Conservation (phyloP, 176 grass and related monocot genomes). For the Bothriochloa decipiens region DNA sequence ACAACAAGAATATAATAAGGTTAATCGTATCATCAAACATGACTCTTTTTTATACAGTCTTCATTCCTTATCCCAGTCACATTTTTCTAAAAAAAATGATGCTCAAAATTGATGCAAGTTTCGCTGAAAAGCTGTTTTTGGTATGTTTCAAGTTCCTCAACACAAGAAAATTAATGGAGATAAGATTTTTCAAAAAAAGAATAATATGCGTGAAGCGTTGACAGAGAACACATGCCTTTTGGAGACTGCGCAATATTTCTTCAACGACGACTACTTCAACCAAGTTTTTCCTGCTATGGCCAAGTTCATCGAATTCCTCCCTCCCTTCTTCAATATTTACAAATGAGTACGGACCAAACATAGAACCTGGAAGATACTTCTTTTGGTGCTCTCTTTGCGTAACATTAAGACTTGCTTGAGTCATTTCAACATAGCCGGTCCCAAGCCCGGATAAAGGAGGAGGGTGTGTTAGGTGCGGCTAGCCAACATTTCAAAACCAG, state of each 20-base stretch:
- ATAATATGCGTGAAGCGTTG: neutral
- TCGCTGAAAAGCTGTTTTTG: neutral
- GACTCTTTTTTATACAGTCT: neutral
- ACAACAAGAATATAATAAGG: neutral
- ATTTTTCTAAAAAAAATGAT: slow-evolving; percentile 8
- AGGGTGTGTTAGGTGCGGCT: no score
- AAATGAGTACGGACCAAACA: slow-evolving; percentile 80
- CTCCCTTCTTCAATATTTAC: slow-evolving; percentile 60
- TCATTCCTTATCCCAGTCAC: neutral
- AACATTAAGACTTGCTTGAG: slow-evolving; percentile 74
- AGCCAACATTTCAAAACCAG: no score
- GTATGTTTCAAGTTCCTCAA: neutral
- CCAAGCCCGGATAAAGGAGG: no score
- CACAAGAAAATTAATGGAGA: neutral
- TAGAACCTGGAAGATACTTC: slow-evolving; percentile 53
- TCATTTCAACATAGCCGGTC: no score
- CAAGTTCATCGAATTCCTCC: slow-evolving; percentile 52
- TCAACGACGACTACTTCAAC: slow-evolving; percentile 58
- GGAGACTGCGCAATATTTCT: slow-evolving; percentile 54
- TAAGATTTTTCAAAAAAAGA: neutral
- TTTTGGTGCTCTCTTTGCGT: slow-evolving; percentile 46
- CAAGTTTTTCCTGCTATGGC: slow-evolving; percentile 66
- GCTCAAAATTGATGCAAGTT: neutral
- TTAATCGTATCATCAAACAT: neutral
- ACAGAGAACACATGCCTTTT: slow-evolving; percentile 39